Evolutionary conservation across 345 rosid species (phyloP), one percentile per base, ranked within the genome.

Genomic region (Heritiera fomes): DNA sequence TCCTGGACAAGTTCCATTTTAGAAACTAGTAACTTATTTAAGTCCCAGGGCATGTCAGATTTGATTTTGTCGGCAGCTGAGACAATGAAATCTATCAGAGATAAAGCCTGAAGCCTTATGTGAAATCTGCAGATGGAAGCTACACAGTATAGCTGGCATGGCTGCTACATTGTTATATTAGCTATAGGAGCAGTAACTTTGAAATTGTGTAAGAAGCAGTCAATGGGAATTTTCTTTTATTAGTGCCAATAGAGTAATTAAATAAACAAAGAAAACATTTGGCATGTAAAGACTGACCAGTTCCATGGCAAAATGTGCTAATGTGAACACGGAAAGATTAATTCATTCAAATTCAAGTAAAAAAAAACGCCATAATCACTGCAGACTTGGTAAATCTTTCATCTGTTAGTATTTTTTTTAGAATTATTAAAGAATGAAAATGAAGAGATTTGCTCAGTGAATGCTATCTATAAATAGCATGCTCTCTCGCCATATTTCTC

Each of bases 351-450:
- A 52, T 52, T 52, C 14, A 1, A 10, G 28, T 23, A 49, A 49
- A 49, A 23, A 47, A 8, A 47, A 9, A 10, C 9, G 0, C 38
- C 6, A 12, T 49, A 49, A 49, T 49, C 52, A 49, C 52, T 49
- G 18, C 18, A 52, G 56, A 50, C 55, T 50, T 50, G 6, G 17
- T 50, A 50, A 17, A 59, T 77, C 45, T 69, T 62, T 71, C 83
- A 83, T 82, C 28, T 23, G 28, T 23, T 23, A 23, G 28, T 23
- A 23, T 23, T 23, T 23, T 23, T 23, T 23, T 23, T 23, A 23
- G 28, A 23, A 23, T 23, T 23, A 23, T 23, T 23, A 23, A 23
- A 23, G 28, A 23, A 23, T 23, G 28, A 23, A 23, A 23, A 23
- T 23, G 28, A 23, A 23, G 28, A 23, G 28, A 23, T 23, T 23